These are phyloP conservation scores for Leptoxyphium fumago DNA, from an alignment of 2,329 filamentous ascomycete species.

Conservation along the genomic window DNA sequence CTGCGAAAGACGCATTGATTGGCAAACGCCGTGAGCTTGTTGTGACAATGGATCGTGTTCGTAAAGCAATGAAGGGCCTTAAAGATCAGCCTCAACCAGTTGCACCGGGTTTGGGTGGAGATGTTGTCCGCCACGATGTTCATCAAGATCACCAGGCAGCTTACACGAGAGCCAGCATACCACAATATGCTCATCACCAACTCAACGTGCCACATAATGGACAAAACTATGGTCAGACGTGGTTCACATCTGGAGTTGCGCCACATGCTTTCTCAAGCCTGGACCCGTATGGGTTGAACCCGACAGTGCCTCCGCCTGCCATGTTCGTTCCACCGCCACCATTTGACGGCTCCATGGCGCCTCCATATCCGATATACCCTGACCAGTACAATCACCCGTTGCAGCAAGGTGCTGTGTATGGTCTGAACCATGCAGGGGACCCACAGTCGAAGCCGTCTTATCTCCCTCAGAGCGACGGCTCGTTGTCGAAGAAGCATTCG, in stretches of 20 bases:
- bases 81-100: slow-evolving; percentile 10
- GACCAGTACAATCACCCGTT: neutral
- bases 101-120: neutral
- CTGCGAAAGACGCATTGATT: slow-evolving; percentile 17
- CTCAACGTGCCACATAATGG: neutral
- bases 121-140: too few species aligned
- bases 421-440: neutral
- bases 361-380: slow-evolving; percentile 5
- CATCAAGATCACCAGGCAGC: too few species aligned
- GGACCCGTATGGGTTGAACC: slow-evolving; percentile 5
- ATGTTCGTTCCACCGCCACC: slow-evolving; percentile 14
- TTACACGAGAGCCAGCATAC: too few species aligned
- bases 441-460: neutral
- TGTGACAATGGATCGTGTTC: slow-evolving; percentile 18
- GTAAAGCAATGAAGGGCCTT: slow-evolving; percentile 20
- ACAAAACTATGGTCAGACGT: slow-evolving; percentile 3
- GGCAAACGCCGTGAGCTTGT: slow-evolving; percentile 20
- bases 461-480: slow-evolving; percentile 14
- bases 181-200: too few species aligned
- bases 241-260: slow-evolving; percentile 1
- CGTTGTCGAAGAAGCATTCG: slow-evolving; percentile 5
- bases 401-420: neutral
- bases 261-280: slow-evolving; percentile 3
- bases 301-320: slow-evolving; percentile 11
- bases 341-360: slow-evolving; percentile 17